These are phyloP conservation scores for Melaleuca alternifolia DNA, from an alignment of 345 rosid genomes.

Conservation along the genomic window DNA sequence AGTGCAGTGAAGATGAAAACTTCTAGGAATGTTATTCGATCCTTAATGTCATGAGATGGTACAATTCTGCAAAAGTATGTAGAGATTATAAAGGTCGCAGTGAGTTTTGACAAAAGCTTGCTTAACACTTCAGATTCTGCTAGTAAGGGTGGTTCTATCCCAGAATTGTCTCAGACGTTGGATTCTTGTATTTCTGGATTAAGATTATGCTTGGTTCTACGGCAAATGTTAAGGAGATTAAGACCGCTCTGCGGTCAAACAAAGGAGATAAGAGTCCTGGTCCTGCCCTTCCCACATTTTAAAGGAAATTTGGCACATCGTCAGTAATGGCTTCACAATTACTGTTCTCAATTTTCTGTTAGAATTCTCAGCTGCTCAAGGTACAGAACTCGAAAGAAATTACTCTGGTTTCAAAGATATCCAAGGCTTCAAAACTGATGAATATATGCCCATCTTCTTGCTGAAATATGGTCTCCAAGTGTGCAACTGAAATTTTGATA, in stretches of 20 bases:
- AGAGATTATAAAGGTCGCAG: neutral
- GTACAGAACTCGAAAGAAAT: neutral
- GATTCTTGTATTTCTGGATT: neutral
- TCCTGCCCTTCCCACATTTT: neutral
- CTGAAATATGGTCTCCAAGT: neutral
- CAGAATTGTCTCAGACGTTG: neutral
- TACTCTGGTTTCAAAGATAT: neutral
- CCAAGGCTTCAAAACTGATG: neutral
- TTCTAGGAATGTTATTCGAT: neutral
- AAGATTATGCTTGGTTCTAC: neutral
- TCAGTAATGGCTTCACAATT: neutral
- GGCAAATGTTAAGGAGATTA: neutral
- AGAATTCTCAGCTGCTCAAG: neutral
- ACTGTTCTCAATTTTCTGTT: neutral
- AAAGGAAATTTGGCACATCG: neutral
- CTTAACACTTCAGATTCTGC: neutral
- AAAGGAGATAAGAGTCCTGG: neutral
- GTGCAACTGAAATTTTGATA: neutral
- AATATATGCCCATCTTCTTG: neutral
- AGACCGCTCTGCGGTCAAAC: neutral
- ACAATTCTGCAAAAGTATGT: neutral
- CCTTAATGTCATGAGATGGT: neutral
- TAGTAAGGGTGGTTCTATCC: neutral
- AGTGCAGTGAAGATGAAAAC: neutral
- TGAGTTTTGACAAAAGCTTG: neutral